Evolutionary conservation across 495 filamentous ascomycete species (phyloP), one percentile per base, ranked within the genome.

Genomic region (Annulohypoxylon nitens): DNA sequence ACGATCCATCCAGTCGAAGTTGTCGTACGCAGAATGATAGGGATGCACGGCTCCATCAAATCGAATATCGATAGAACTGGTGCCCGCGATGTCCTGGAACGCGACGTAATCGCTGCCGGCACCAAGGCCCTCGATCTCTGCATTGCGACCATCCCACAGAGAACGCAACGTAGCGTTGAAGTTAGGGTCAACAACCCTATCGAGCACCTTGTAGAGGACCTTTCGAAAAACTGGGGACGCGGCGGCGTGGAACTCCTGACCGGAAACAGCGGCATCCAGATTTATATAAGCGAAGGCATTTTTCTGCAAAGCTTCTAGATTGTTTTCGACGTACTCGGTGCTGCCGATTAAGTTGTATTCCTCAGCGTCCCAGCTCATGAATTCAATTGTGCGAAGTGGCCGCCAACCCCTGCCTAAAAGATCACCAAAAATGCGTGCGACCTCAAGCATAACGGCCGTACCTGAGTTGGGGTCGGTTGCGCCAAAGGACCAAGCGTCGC

Each of bases 291-390:
- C 95, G 57, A 93, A 87, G 0, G 90, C 93, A 18, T 94, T 83
- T 51, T 84, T 85, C 37, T 88, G 90, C 8, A 98, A 86, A 83
- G 87, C 88, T 0, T 93, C 90, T 0, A 97, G 83, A 67, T 97
- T 92, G 48, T 97, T 93, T 82, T 99, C 96, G 41, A 98, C 95
- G 73, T 93, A 94, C 78, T 99, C 97, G 20, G 97, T 98, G 9
- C 93, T 96, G 12, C 96, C 96, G 61, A 98, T 94, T 37, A 95
- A 79, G 79, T 98, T 98, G 81, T 97, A 98, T 79, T 95, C 93
- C 74, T 91, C 91, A 33, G 86, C 96, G 78, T 99, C 96, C 96
- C 97, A 99, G 43, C 92, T 97, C 68, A 92, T 92, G 78, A 99
- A 99, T 75, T 94, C 90, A 75, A 99, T 97, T 14, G 93, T 95